These are phyloP conservation scores for Pseudomassariella vexata DNA, from an alignment of 2,329 filamentous ascomycete species.

Conservation along the genomic window DNA sequence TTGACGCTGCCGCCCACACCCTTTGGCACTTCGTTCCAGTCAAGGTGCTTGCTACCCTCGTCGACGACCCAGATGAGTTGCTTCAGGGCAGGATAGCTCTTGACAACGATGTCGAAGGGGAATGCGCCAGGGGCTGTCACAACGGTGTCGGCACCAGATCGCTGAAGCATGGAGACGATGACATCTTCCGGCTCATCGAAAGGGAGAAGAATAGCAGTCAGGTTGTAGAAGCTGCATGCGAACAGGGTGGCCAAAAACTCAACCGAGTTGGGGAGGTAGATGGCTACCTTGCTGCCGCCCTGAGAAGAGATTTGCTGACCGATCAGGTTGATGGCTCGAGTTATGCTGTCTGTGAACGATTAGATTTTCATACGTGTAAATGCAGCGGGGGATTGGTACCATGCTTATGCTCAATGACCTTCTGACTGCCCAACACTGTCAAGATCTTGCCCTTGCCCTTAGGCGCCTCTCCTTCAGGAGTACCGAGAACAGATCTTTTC, in stretches of 20 bases:
- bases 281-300: slow-evolving; percentile 70
- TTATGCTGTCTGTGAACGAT: slow-evolving; percentile 56
- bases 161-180: slow-evolving; percentile 66
- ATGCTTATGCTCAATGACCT: slow-evolving; percentile 65
- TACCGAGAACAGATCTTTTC: slow-evolving; percentile 64
- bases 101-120: slow-evolving; percentile 67
- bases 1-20: slow-evolving; percentile 69
- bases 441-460: slow-evolving; percentile 64
- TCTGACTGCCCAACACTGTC: slow-evolving; percentile 72
- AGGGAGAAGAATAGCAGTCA: slow-evolving; percentile 79
- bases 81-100: slow-evolving; percentile 63
- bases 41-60: slow-evolving; percentile 83
- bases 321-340: slow-evolving; percentile 80
- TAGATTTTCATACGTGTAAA: slow-evolving; percentile 13
- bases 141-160: slow-evolving; percentile 72
- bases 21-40: slow-evolving; percentile 86
- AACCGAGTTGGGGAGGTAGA: slow-evolving; percentile 89
- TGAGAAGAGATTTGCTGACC: slow-evolving; percentile 70
- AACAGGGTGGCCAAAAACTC: slow-evolving; percentile 81
- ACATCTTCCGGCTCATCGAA: slow-evolving; percentile 68
- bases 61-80: slow-evolving; percentile 91
- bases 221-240: slow-evolving; percentile 82
- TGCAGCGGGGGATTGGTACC: slow-evolving; percentile 30
- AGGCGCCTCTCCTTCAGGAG: slow-evolving; percentile 56
- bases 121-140: slow-evolving; percentile 83